Evolutionary conservation across 352 stramenopile genomes (phyloP).

Genomic region (Phytophthora europaea): DNA sequence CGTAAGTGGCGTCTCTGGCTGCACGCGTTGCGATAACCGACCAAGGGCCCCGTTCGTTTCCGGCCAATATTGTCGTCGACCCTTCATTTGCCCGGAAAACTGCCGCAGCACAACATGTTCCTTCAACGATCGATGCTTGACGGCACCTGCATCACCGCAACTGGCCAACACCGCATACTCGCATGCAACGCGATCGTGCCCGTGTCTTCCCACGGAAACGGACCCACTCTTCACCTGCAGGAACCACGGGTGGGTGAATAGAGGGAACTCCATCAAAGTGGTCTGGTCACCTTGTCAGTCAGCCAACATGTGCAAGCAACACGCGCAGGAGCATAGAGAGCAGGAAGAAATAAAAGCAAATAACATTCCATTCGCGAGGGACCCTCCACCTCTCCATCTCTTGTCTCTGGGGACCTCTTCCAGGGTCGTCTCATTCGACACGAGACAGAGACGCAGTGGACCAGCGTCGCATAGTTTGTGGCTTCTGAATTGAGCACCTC

Average conservation of each 20-base stretch:
- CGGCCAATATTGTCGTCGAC: slow-evolving; percentile 37
- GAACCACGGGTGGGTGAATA: not conserved
- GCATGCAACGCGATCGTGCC: slow-evolving; percentile 21
- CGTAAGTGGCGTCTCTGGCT: slow-evolving; percentile 17
- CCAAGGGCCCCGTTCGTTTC: slow-evolving; percentile 33
- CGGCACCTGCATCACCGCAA: slow-evolving; percentile 27
- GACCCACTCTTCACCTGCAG: not conserved
- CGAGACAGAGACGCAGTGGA: not conserved
- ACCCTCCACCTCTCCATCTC: slow-evolving; percentile 1
- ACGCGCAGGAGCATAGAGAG: slow-evolving; percentile 1
- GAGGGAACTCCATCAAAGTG: slow-evolving; percentile 1
- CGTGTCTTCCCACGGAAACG: slow-evolving; percentile 7
- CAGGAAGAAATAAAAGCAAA: slow-evolving; percentile 39
- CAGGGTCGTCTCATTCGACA: not conserved
- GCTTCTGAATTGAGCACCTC: not conserved
- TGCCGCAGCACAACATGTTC: not conserved
- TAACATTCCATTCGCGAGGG: slow-evolving; percentile 45
- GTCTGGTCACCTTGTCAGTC: not conserved
- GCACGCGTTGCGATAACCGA: slow-evolving; percentile 22
- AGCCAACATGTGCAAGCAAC: slow-evolving; percentile 4
- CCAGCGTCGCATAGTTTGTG: slow-evolving; percentile 4
- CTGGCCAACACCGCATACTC: slow-evolving; percentile 10
- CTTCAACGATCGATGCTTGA: slow-evolving; percentile 2
- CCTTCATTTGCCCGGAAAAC: slow-evolving; percentile 31
- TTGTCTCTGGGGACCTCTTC: not conserved